Base-by-base conservation (phyloP, 441 rosid species). In the Pelargonium myrrhifolium region DNA sequence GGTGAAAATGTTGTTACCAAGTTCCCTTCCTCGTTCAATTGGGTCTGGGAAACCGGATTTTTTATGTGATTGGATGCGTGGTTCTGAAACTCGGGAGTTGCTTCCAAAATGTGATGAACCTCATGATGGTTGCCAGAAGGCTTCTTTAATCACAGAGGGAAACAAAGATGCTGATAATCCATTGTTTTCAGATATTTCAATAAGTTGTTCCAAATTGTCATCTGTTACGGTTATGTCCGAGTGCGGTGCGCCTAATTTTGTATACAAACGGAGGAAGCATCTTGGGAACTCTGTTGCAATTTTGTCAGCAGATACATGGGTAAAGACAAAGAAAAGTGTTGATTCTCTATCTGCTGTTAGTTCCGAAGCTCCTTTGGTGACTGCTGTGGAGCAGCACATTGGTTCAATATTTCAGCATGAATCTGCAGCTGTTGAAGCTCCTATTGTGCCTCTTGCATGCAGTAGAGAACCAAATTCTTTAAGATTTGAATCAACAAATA, bases 261-360 rank as follows among this genome's bases (percentile, higher is more conserved):
- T 86, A 64, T 89, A 93, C 74, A 66, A 67, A 58, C 85, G 97
- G 81, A 84, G 86, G 80, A 84, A 84, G 69, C 74, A 66, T 65
- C 72, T 1, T 12, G 66, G 74, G 69, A 75, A 66, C 18, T 75
- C 78, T 71, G 69, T 47, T 74, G 77, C 62, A 42, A 65, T 58
- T 65, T 68, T 42, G 72, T 68, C 73, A 26, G 85, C 72, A 65
- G 65, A 63, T 65, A 68, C 58, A 53, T 72, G 67, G 42, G 62
- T 31, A 63, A 71, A 70, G 45, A 49, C 68, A 49, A 81, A 71
- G 79, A 78, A 71, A 77, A 79, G 69, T 49, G 78, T 68, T 31
- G 82, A 70, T 69, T 79, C 67, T 78, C 58, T 68, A 65, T 83
- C 87, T 68, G 73, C 77, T 62, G 72, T 76, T 70, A 76, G 81